Evolutionary conservation across 1,139 yeast species (phyloP).

Genomic region (Debaryomycetaceae sp.): DNA sequence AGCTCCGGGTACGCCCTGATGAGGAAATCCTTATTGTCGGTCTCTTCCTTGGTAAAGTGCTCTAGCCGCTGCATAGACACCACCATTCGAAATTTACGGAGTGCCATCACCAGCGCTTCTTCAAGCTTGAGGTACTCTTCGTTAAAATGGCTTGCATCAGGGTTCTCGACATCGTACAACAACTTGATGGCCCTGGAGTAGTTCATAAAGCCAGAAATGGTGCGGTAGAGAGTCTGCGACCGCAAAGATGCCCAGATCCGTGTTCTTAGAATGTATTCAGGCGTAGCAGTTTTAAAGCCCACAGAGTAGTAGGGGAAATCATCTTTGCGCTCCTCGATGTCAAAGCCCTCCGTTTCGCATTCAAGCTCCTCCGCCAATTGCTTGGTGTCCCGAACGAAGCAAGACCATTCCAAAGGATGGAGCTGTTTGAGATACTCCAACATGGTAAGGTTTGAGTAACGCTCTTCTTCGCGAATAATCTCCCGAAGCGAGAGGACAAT

Average conservation of each 20-base stretch:
- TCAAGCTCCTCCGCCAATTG: slow-evolving; percentile 30
- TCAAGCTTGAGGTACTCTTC: slow-evolving; percentile 21
- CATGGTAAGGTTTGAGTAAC: slow-evolving; percentile 38
- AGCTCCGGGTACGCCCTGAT: slow-evolving; percentile 35
- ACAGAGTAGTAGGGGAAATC: slow-evolving; percentile 38
- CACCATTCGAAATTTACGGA: slow-evolving; percentile 37
- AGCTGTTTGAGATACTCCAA: slow-evolving; percentile 41
- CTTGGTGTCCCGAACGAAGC: slow-evolving; percentile 41
- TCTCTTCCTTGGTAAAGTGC: slow-evolving; percentile 23
- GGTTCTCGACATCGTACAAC: slow-evolving; percentile 33
- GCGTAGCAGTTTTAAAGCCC: slow-evolving; percentile 44
- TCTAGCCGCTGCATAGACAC: slow-evolving; percentile 34
- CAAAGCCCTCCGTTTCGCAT: slow-evolving; percentile 7
- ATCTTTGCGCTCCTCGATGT: slow-evolving; percentile 14
- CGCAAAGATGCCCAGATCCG: slow-evolving; percentile 50
- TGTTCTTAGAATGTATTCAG: slow-evolving; percentile 41
- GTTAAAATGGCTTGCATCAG: slow-evolving; percentile 3
- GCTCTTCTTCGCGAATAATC: slow-evolving; percentile 37
- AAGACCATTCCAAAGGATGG: slow-evolving; percentile 41
- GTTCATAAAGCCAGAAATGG: slow-evolving; percentile 49
- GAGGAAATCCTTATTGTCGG: slow-evolving; percentile 24
- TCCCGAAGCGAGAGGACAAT: slow-evolving; percentile 37
- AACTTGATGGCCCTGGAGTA: slow-evolving; percentile 42
- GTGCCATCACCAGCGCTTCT: slow-evolving; percentile 27
- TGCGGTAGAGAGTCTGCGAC: slow-evolving; percentile 44